Evolutionary conservation across 2,329 filamentous ascomycete genomes (phyloP).

Genomic region (Microdochium nivale): DNA sequence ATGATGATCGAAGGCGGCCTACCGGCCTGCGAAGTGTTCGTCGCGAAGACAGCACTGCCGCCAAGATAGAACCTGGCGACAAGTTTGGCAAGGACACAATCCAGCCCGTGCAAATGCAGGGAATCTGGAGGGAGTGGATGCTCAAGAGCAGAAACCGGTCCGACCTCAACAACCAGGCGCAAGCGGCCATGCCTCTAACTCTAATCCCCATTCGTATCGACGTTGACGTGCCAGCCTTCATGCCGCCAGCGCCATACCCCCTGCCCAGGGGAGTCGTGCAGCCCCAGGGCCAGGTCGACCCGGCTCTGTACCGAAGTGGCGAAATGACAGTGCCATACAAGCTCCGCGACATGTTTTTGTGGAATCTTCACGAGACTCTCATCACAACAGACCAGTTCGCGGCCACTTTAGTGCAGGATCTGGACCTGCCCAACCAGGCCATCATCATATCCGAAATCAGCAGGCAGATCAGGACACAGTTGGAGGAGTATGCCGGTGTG

Average conservation of each 20-base stretch:
- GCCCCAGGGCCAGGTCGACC: conserved; percentile 46
- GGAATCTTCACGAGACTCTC: conserved; percentile 93
- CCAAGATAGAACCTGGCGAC: conserved; percentile 57
- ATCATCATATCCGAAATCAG: conserved; percentile 72
- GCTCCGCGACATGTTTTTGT: conserved; percentile 90
- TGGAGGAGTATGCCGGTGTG: conserved; percentile 93
- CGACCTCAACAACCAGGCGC: conserved; percentile 52
- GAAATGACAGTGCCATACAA: conserved; percentile 79
- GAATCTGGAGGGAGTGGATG: conserved; percentile 95
- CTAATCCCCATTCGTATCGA: conserved; percentile 96
- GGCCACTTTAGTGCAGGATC: conserved; percentile 79
- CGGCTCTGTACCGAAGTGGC: conserved; percentile 66
- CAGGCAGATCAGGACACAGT: conserved; percentile 86
- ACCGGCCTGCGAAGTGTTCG: conserved; percentile 78
- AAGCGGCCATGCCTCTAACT: conserved; percentile 74
- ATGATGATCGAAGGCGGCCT: conserved; percentile 69
- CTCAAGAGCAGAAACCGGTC: conserved; percentile 55
- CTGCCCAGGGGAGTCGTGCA: conserved; percentile 58
- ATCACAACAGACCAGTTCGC: conserved; percentile 96
- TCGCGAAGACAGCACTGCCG: conserved; percentile 62
- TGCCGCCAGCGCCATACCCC: conserved; percentile 56
- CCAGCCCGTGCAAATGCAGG: conserved; percentile 74
- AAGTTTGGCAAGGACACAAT: conserved; percentile 77
- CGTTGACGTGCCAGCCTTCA: conserved; percentile 76
- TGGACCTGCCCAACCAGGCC: conserved; percentile 75